Evolutionary conservation across 495 filamentous ascomycete species (phyloP).

Genomic region (Cercophora sp.): DNA sequence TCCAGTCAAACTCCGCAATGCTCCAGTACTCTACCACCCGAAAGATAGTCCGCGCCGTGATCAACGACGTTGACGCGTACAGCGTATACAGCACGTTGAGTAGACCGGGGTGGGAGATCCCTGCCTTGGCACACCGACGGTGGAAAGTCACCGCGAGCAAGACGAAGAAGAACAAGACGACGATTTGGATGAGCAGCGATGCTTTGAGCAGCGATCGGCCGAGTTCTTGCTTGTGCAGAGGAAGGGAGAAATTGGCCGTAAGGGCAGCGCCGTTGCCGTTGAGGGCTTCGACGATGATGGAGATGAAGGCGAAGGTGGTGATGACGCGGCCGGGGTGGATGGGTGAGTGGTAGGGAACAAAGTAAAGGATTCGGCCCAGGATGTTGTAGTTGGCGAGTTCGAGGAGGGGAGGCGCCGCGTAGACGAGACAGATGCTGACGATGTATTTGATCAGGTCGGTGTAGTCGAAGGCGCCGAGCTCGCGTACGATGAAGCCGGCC

Average conservation of each 20-base stretch:
- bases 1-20: conserved; percentile 30
- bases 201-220: conserved; percentile 62
- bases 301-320: conserved; percentile 68
- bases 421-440: conserved; percentile 55
- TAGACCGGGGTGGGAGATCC: conserved; percentile 53
- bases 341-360: conserved; percentile 71
- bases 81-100: conserved; percentile 55
- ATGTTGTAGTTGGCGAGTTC: conserved; percentile 72
- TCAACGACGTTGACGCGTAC: conserved; percentile 58
- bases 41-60: conserved; percentile 61
- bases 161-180: conserved; percentile 59
- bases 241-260: conserved; percentile 50
- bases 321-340: conserved; percentile 74
- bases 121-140: conserved; percentile 48
- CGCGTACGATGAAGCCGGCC: conserved; percentile 56
- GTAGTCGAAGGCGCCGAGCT: conserved; percentile 56
- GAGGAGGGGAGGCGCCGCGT: conserved; percentile 67
- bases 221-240: conserved; percentile 40
- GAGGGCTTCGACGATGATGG: conserved; percentile 58
- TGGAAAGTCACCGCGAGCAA: conserved; percentile 58
- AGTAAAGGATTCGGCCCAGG: conserved; percentile 72
- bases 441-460: conserved; percentile 55
- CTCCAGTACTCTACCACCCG: conserved; percentile 62
- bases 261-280: conserved; percentile 65
- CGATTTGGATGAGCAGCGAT: conserved; percentile 63